Evolutionary conservation across 331 rosid genomes (phyloP), one percentile per base, ranked within the genome.

Genomic region (Rhamnella rubrinervis): DNA sequence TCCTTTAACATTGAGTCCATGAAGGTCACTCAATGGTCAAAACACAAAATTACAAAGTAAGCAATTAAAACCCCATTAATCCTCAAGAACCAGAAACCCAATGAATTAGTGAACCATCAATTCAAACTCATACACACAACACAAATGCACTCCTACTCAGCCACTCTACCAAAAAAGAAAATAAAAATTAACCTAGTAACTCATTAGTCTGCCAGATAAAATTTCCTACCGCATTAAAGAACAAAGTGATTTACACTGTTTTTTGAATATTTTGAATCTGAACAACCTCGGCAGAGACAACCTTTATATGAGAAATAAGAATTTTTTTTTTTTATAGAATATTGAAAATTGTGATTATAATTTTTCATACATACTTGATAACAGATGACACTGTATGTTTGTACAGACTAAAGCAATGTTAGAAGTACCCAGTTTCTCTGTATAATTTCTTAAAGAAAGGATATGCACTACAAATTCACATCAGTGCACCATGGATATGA

Each of bases 201-300:
- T 14, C 49, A 44, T 44, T 40, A 11, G 16, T 8, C 49, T 4
- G 35, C 5, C 35, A 31, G 35, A 31, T 11, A 4, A 44, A 44
- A 11, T 44, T 44, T 44, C 49, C 49, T 44, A 44, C 2, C 11
- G 12, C 11, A 44, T 44, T 14, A 44, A 44, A 8, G 49, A 44
- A 44, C 3, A 16, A 44, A 44, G 49, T 44, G 49, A 41, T 44
- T 9, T 0, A 15, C 13, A 44, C 87, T 87, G 62, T 78, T 89
- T 68, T 87, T 85, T 72, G 98, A 92, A 81, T 92, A 85, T 89
- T 92, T 92, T 83, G 98, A 92, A 81, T 55, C 61, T 62, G 88
- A 83, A 61, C 96, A 73, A 75, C 96, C 98, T 61, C 98, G 85
- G 69, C 88, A 75, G 78, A 87, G 98, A 69, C 83, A 16, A 63